Base-by-base conservation (phyloP, 192 early-diverging fungal genomes). In the Globomyces pollinis-pini region DNA sequence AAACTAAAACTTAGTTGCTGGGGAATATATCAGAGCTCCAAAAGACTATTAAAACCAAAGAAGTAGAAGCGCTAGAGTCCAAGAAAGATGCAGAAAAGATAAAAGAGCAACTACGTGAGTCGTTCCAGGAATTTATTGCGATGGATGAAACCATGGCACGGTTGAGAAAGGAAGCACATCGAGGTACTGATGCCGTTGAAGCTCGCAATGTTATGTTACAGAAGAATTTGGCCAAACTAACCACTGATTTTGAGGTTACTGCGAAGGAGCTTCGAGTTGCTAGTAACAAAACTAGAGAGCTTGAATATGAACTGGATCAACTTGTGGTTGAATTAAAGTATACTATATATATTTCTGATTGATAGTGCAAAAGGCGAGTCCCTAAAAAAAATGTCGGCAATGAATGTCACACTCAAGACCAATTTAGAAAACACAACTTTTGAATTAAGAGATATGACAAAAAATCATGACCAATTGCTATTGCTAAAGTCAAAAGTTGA, bases 291-390 rank as follows among this genome's bases (percentile, higher is more conserved):
- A 59, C 68, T 26, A 50, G 61, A 20, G 76, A 82, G 45, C 67
- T 82, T 26, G 77, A 82, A 45, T 79, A 77, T 54, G 80, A 78
- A 61, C 60, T 79, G 15, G 72, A 72, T 59, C 72, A 75, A 54
- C 57, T 82, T 31, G 69, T 74, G 11, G 38, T 18, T 7, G 72
- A 79, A 41, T 74, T 82, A 56, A 82, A 78, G n/a, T n/a, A n/a
- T n/a, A n/a, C n/a, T n/a, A n/a, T n/a, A n/a, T n/a, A n/a, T n/a
- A n/a, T n/a, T n/a, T n/a, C n/a, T n/a, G n/a, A n/a, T n/a, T n/a
- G n/a, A n/a, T n/a, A n/a, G n/a, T 51, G 52, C 57, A 0, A 67
- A 62, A 9, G 80, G 76, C 0, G 72, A 82, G 35, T 70, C 60
- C 11, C 66, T 73, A 45, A 42, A 60, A 24, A 34, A 43, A 1